phyloP scores from a whole-genome alignment of 179 eudicot species.

The Drosera spatulata region DNA sequence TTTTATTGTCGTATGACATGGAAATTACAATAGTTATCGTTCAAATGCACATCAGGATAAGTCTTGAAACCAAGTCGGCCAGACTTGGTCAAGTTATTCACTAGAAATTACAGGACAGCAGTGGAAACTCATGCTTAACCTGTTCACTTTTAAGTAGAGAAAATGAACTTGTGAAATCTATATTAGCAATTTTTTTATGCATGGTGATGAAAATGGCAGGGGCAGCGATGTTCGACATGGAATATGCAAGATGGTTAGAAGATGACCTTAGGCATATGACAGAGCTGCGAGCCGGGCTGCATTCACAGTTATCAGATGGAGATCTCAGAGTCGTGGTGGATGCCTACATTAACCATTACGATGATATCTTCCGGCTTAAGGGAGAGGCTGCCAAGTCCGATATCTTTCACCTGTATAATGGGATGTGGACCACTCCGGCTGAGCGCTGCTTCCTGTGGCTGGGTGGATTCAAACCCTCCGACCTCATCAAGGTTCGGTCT shows the following conservation, averaged over 20 bases:
- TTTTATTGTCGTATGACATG: too few species aligned
- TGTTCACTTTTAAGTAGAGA: too few species aligned
- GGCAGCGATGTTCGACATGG: constrained; percentile 84
- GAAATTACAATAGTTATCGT: too few species aligned
- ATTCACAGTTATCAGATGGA: constrained; percentile 72
- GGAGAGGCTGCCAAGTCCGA: constrained; percentile 76
- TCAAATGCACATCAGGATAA: neutral
- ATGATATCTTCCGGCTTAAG: constrained; percentile 69
- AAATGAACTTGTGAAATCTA: too few species aligned
- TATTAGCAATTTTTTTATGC: neutral
- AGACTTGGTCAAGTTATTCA: too few species aligned
- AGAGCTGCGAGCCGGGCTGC: constrained; percentile 68
- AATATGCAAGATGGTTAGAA: constrained; percentile 89
- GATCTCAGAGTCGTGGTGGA: constrained; percentile 70
- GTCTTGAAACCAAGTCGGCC: neutral
- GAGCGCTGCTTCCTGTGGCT: constrained; percentile 99
- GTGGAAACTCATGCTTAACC: too few species aligned
- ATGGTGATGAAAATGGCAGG: neutral
- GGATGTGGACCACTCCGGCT: constrained; percentile 95
- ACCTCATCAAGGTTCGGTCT: constrained; percentile 72
- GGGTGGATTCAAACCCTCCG: constrained; percentile 96
- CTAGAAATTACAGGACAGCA: too few species aligned
- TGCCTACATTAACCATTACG: constrained; percentile 69
- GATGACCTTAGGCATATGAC: constrained; percentile 80
- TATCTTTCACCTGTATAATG: constrained; percentile 80